A percentile compares a stretch with the other conserved stretches of the same genome.
Evolutionary conservation across 495 filamentous ascomycete species (phyloP).

Genomic region (Extremus antarcticus): DNA sequence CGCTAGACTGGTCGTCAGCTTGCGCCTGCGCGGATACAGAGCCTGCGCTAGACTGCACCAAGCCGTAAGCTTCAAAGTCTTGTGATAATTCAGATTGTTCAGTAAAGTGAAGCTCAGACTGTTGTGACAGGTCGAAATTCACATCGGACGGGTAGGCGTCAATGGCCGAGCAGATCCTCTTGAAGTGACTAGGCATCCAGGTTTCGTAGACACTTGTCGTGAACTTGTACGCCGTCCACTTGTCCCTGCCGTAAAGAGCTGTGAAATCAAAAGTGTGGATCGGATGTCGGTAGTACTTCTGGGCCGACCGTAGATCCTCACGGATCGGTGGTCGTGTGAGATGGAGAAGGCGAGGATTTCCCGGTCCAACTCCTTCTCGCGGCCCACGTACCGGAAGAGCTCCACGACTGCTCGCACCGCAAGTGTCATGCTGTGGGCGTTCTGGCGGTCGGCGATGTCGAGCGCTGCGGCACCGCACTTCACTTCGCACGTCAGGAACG

Average conservation of each 20-base stretch:
- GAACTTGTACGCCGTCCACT: conserved; percentile 32
- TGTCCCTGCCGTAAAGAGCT: conserved; percentile 28
- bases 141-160: conserved; percentile 28
- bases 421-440: conserved; percentile 34
- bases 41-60: background rate
- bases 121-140: conserved; percentile 13
- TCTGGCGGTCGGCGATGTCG: conserved; percentile 31
- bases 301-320: conserved; percentile 28
- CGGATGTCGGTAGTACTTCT: conserved; percentile 26
- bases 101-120: conserved; percentile 8
- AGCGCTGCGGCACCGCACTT: conserved; percentile 30
- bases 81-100: conserved; percentile 10
- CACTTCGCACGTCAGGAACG: conserved; percentile 33
- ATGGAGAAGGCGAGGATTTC: conserved; percentile 39
- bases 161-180: conserved; percentile 35
- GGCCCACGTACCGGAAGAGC: conserved; percentile 20
- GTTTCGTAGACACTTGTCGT: conserved; percentile 35
- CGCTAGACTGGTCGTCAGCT: background rate
- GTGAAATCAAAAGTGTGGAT: conserved; percentile 26
- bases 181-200: conserved; percentile 33
- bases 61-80: conserved; percentile 10
- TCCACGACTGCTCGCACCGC: conserved; percentile 24
- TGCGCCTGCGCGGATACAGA: background rate
- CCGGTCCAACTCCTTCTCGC: conserved; percentile 31
- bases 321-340: conserved; percentile 33